Base-by-base conservation (phyloP, 345 rosid genomes). In the Eucalyptus polybractea region DNA sequence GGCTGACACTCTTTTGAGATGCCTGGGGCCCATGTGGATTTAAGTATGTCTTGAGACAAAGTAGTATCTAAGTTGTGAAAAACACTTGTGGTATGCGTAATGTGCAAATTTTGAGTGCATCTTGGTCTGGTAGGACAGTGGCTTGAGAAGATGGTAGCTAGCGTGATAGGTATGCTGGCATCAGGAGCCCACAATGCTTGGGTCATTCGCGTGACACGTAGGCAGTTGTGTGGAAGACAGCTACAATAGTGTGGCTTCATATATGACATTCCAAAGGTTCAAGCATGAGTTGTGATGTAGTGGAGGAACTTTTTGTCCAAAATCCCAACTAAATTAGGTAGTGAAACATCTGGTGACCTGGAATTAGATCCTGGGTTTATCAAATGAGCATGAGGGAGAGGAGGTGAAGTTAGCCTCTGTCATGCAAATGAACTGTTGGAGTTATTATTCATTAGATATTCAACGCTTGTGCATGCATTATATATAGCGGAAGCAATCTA, bases 401-500 rank as follows among this genome's bases (percentile, higher is more conserved):
- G 0, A 76, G 47, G 47, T 76, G 47, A 76, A 37, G 47, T 10
- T 19, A 40, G 47, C 6, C 33, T 37, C 83, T 76, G 27, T 76
- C 5, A 0, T 40, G 83, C 83, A 72, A 72, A 72, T 37, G 83
- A 2, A 76, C 47, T 10, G 45, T 37, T 37, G 14, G 72, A n/a
- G 2, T 65, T 29, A 65, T 65, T 65, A 65, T 65, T 65, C 37
- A n/a, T 65, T 65, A 13, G 76, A 65, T 65, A 14, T n/a, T 14
- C 76, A 65, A 7, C 0, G 76, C 76, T 65, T 65, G 76, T n/a
- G 0, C 72, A 29, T 65, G 72, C 2, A 65, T 65, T 65, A 65
- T 65, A 65, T n/a, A 65, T 14, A 0, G 37, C 0, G 19, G 76
- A 65, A 65, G 76, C 21, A n/a, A 0, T n/a, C 8, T 15, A n/a